A percentile compares a stretch with the other conserved stretches of the same genome.
These are phyloP conservation scores for Kurtzmaniella natalensis DNA, from an alignment of 1,139 yeast species.

Conservation along the genomic window DNA sequence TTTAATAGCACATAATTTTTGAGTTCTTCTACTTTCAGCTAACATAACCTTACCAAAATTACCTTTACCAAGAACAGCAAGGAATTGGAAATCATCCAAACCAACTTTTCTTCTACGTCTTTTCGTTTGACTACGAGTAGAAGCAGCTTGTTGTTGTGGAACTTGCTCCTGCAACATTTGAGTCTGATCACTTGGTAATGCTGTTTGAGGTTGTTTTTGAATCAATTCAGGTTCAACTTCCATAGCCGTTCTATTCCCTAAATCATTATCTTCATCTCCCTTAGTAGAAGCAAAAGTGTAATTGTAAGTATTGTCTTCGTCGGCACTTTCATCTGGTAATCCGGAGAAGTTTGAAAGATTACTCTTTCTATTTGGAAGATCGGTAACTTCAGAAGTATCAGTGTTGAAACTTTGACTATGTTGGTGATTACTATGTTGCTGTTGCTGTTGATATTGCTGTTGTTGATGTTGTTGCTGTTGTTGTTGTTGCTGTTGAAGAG, in stretches of 20 bases:
- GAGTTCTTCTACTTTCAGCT: conserved; percentile 83
- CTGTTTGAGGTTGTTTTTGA: conserved; percentile 6
- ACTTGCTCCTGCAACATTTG: conserved; percentile 1
- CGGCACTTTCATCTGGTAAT: conserved; percentile 12
- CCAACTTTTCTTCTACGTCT: conserved; percentile 70
- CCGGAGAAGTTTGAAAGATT: too few relatives aligned
- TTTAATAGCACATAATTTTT: conserved; percentile 84
- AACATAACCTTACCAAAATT: conserved; percentile 97
- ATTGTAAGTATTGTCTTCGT: conserved; percentile 14
- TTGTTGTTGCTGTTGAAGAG: conserved; percentile 9
- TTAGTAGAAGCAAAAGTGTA: conserved; percentile 19
- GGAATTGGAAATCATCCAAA: conserved; percentile 86
- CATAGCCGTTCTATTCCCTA: background rate
- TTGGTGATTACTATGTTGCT: conserved; percentile 8
- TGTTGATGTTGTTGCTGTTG: conserved; percentile 13
- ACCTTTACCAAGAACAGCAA: conserved; percentile 95
- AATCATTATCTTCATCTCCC: conserved; percentile 13
- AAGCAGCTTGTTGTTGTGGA: conserved; percentile 4
- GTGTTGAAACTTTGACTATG: too few relatives aligned
- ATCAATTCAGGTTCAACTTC: conserved; percentile 3
- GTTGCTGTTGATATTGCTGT: conserved; percentile 13
- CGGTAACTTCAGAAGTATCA: too few relatives aligned
- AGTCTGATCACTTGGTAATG: conserved; percentile 4
- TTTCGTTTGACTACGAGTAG: conserved; percentile 24
- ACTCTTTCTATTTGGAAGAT: too few relatives aligned